Evolutionary conservation across 805 yeast genomes (phyloP).

Genomic region (Wickerhamiella cacticola): DNA sequence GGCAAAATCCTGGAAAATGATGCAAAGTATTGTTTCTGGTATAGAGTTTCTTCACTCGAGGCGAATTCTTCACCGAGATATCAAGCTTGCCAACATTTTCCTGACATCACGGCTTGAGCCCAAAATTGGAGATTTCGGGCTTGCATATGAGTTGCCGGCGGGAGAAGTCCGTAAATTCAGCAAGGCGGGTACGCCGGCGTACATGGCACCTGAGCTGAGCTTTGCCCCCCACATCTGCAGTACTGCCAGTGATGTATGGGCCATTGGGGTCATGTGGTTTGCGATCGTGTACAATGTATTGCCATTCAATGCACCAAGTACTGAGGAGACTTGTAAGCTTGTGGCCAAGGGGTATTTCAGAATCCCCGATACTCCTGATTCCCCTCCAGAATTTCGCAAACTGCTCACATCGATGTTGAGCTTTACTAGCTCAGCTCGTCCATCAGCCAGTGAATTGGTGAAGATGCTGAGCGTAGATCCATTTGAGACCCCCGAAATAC

Average conservation of each 20-base stretch:
- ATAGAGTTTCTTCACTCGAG: constrained; percentile 81
- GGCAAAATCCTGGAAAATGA: constrained; percentile 27
- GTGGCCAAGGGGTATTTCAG: constrained; percentile 1
- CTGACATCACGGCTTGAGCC: constrained; percentile 81
- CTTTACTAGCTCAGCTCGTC: not conserved
- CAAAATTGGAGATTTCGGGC: constrained; percentile 93
- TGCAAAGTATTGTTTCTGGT: constrained; percentile 82
- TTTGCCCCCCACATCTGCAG: constrained; percentile 93
- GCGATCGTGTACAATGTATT: constrained; percentile 94
- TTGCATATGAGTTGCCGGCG: constrained; percentile 82
- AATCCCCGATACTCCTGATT: not conserved
- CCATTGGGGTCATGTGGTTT: constrained; percentile 89
- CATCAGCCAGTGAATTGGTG: not conserved
- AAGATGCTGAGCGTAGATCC: not conserved
- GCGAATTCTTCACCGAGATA: constrained; percentile 89
- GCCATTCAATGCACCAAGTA: constrained; percentile 92
- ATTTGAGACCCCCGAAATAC: not conserved
- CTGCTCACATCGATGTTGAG: not conserved
- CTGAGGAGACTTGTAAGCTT: constrained; percentile 23
- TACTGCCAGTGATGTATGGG: constrained; percentile 88
- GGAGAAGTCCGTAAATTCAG: constrained; percentile 64
- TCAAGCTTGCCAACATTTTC: constrained; percentile 91
- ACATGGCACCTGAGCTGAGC: constrained; percentile 94
- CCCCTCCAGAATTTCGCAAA: not conserved
- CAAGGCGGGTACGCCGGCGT: constrained; percentile 90